Conservation (phyloP, 2,329 filamentous ascomycete genomes). For the Basipetospora sp. region DNA sequence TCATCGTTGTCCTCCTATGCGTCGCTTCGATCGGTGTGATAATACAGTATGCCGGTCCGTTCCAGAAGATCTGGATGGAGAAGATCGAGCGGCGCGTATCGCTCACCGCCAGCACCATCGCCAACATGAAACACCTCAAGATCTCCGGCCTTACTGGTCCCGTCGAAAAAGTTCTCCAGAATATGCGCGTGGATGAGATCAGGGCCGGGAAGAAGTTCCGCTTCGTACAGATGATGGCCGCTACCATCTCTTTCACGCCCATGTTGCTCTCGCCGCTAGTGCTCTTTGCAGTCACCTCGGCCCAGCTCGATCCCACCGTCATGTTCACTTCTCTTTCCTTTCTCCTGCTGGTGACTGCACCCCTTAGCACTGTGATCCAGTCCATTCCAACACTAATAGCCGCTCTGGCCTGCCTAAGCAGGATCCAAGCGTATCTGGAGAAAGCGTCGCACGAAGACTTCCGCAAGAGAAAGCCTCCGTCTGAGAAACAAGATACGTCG, state of each 20-base stretch:
- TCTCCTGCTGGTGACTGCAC: constrained; percentile 19
- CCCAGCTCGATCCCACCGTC: constrained; percentile 13
- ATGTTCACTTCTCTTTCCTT: constrained; percentile 22
- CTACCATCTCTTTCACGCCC: constrained; percentile 19
- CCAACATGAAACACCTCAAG: constrained; percentile 20
- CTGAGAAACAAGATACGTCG: not conserved
- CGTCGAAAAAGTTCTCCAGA: constrained; percentile 16
- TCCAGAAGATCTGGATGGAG: constrained; percentile 22
- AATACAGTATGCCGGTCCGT: constrained; percentile 8
- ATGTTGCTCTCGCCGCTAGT: constrained; percentile 20
- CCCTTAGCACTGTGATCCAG: constrained; percentile 19
- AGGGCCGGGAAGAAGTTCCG: constrained; percentile 15
- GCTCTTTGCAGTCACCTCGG: constrained; percentile 18
- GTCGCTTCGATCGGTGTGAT: constrained; percentile 7
- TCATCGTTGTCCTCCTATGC: constrained; percentile 25
- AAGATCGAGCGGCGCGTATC: constrained; percentile 21
- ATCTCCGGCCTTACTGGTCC: constrained; percentile 9
- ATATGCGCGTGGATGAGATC: constrained; percentile 17
- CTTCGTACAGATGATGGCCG: constrained; percentile 12
- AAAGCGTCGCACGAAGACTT: constrained; percentile 9
- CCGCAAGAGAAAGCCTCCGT: not conserved
- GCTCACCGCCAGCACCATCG: constrained; percentile 17
- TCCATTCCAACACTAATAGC: constrained; percentile 18
- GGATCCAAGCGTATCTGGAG: constrained; percentile 25
- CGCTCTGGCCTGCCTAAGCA: constrained; percentile 17